Evolutionary conservation across 306 rosid species (phyloP).

Genomic region (Lathyrus tuberosus): DNA sequence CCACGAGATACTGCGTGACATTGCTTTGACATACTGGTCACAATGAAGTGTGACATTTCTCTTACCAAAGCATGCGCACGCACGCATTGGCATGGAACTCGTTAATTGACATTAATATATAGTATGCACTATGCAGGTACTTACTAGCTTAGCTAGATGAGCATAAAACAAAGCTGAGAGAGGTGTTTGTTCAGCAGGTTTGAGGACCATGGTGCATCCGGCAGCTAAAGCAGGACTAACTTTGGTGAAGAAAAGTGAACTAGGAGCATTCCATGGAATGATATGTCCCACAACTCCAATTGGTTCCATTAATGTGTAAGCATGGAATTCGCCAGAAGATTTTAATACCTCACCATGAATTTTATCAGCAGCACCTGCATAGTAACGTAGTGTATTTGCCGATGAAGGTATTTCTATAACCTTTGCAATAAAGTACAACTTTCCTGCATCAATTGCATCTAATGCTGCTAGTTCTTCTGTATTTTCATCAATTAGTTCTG

Average conservation of each 20-base stretch:
- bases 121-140: too few relatives aligned
- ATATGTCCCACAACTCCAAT: slow-evolving; percentile 85
- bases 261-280: slow-evolving; percentile 78
- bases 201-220: slow-evolving; percentile 82
- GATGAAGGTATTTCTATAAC: slow-evolving; percentile 47
- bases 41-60: background rate
- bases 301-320: slow-evolving; percentile 68
- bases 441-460: slow-evolving; percentile 70
- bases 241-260: slow-evolving; percentile 47
- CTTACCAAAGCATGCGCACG: background rate
- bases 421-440: slow-evolving; percentile 40
- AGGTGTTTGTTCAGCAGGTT: slow-evolving; percentile 86
- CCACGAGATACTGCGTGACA: background rate
- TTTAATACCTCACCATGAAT: slow-evolving; percentile 68
- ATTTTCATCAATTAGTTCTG: slow-evolving; percentile 63
- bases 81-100: background rate
- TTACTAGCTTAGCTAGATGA: slow-evolving; percentile 57
- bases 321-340: slow-evolving; percentile 49
- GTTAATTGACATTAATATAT: background rate
- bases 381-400: slow-evolving; percentile 54
- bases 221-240: slow-evolving; percentile 73
- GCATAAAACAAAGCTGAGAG: slow-evolving; percentile 77
- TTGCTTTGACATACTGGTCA: background rate
- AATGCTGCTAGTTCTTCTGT: slow-evolving; percentile 63
- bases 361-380: slow-evolving; percentile 93